phyloP scores from a whole-genome alignment of 371 early-diverging fungal genomes.

The Haplosporangium sp. region DNA sequence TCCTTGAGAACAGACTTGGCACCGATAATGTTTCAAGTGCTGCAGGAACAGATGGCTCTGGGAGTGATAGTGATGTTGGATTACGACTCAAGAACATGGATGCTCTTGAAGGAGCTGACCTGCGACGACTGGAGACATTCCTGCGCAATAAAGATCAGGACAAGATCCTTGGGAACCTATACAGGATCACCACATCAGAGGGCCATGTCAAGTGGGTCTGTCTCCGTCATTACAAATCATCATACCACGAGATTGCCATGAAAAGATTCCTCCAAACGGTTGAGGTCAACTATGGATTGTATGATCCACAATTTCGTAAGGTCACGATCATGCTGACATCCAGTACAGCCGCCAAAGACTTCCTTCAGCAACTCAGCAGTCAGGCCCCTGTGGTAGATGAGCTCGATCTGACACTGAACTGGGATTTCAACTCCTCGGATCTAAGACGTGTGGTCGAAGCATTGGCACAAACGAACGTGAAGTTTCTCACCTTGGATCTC shows the following conservation, averaged over 20 bases:
- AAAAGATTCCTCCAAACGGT: constrained; percentile 3
- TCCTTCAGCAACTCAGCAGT: constrained; percentile 4
- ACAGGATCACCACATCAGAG: not conserved
- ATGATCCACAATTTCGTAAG: constrained; percentile 4
- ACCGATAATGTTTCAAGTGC: not conserved
- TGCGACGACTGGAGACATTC: not conserved
- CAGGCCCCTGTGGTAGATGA: constrained; percentile 12
- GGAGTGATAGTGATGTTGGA: not conserved
- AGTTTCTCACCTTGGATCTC: not conserved
- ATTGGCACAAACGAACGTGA: constrained; percentile 2
- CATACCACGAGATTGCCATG: constrained; percentile 4
- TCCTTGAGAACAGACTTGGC: not conserved
- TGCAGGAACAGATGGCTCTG: no score
- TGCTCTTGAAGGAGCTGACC: not conserved
- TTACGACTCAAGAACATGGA: not conserved
- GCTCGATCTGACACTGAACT: constrained; percentile 10
- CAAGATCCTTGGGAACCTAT: not conserved
- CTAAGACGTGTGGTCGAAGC: constrained; percentile 1
- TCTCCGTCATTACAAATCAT: not conserved
- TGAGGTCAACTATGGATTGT: not conserved
- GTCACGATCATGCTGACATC: constrained; percentile 13
- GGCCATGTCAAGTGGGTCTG: constrained; percentile 1
- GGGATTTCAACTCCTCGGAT: constrained; percentile 13
- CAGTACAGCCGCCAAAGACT: constrained; percentile 3
- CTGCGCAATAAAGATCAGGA: not conserved